Conservation (phyloP, 345 rosid genomes). For the Euphorbia lathyris region DNA sequence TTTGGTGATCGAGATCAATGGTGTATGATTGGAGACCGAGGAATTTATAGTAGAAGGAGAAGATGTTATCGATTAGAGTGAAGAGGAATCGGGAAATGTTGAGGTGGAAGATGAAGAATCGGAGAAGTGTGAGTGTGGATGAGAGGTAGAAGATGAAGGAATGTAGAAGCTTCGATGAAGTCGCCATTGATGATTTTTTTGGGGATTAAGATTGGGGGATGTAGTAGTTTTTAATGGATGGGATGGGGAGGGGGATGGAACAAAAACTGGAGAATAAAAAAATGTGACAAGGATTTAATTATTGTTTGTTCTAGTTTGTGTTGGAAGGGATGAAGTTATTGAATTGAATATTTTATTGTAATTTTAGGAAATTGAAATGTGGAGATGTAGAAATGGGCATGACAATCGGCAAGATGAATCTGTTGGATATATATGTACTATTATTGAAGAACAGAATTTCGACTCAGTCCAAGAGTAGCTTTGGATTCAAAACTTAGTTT, state of each 20-base stretch:
- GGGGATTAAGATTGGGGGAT: no score
- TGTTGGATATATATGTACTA: no score
- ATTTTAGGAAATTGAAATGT: no score
- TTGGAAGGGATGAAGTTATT: no score
- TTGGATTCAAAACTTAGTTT: no score
- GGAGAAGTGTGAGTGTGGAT: conserved; percentile 1
- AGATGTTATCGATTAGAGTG: conserved; percentile 31
- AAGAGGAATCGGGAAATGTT: conserved; percentile 18
- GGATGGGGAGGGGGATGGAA: not conserved
- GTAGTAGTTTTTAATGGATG: no score
- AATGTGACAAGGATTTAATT: no score
- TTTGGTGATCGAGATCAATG: conserved; percentile 52
- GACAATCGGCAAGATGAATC: no score
- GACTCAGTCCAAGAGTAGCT: no score
- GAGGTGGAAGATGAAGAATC: conserved; percentile 13
- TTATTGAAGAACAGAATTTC: not conserved
- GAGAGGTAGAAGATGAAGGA: conserved; percentile 16
- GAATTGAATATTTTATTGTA: no score
- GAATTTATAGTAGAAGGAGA: conserved; percentile 44
- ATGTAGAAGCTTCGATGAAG: conserved; percentile 8
- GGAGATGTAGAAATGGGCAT: no score
- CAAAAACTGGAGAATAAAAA: not conserved
- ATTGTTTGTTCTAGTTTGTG: no score
- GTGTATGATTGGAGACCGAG: conserved; percentile 54
- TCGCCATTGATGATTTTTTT: not conserved